These are phyloP conservation scores for Penicillium olsonii DNA, from an alignment of 2,329 filamentous ascomycete species.

Conservation along the genomic window DNA sequence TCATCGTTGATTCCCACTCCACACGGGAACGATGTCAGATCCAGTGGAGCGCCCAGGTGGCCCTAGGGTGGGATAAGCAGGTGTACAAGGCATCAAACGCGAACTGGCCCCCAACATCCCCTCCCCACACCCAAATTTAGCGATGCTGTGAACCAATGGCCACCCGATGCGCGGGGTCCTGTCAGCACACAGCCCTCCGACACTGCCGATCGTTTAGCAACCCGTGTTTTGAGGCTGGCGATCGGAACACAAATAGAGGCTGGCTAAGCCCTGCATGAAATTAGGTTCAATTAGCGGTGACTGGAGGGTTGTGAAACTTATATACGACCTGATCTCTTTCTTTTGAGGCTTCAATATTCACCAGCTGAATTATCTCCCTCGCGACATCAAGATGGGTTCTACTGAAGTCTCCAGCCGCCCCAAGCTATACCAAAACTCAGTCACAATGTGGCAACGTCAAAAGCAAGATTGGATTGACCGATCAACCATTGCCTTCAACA, in stretches of 20 bases:
- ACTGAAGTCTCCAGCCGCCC: conserved; percentile 3
- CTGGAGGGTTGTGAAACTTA: not conserved
- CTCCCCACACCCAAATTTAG: conserved; percentile 4
- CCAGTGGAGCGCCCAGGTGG: not conserved
- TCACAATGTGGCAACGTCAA: conserved; percentile 16
- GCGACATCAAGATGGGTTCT: conserved; percentile 11
- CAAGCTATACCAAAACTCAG: conserved; percentile 8
- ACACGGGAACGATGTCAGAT: too few relatives aligned
- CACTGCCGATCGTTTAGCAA: not conserved
- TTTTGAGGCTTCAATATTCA: not conserved
- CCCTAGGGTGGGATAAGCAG: too few relatives aligned
- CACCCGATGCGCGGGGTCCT: not conserved
- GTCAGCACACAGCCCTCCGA: conserved; percentile 4
- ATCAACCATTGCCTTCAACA: conserved; percentile 9
- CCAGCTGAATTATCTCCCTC: too few relatives aligned
- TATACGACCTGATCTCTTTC: not conserved
- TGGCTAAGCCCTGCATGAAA: not conserved
- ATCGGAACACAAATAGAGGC: not conserved
- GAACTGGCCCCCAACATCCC: not conserved
- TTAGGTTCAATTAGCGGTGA: not conserved
- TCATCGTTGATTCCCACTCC: too few relatives aligned
- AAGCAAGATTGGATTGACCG: conserved; percentile 13
- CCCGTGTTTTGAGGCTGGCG: not conserved
- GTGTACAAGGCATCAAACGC: not conserved
- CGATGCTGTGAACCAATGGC: not conserved